Evolutionary conservation across 306 rosid species (phyloP), one percentile per base, ranked within the genome.

Genomic region (Quillaja saponaria): DNA sequence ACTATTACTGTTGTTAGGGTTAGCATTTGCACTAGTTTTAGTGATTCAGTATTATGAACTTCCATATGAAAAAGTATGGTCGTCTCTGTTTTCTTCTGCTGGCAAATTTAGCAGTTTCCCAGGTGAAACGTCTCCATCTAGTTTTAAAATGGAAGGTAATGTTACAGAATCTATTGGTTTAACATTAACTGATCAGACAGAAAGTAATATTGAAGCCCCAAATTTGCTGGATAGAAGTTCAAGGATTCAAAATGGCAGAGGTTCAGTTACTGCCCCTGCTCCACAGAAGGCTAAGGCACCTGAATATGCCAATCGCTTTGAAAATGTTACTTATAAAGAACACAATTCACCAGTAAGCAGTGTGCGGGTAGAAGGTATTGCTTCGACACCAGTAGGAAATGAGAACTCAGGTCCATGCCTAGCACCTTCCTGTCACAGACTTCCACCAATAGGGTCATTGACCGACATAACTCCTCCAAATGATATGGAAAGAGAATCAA

Each of bases 21-120:
- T 84, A 51, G 39, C 80, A 52, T 70, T 86, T 68, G 80, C 76
- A 62, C 38, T 78, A 73, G 55, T 86, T 67, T 64, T 86, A 25
- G 69, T 78, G 4, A 52, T 92, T 48, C 88, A 81, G 72, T 82
- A 61, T 78, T 66, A 83, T 20, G 95, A 88, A 73, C 84, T 88
- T 67, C 92, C 98, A 19, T 79, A 72, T 54, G 63, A 66, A 38
- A 66, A 61, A 71, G 63, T 73, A 20, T 13, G 82, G 34, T 74
- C 80, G 16, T 76, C 91, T 54, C 64, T 88, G 52, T 42, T 69
- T 67, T 60, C 80, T 66, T 66, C 82, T 17, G 54, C 81, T 49
- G 60, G 64, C 61, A 86, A 57, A 59, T 71, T 64, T 55, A 73
- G 59, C 75, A 55, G 70, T 61, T 82, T 74, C 63, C 63, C 63